Conservation (phyloP, 2,329 filamentous ascomycete genomes). For the Fusarium praegraminearum region DNA sequence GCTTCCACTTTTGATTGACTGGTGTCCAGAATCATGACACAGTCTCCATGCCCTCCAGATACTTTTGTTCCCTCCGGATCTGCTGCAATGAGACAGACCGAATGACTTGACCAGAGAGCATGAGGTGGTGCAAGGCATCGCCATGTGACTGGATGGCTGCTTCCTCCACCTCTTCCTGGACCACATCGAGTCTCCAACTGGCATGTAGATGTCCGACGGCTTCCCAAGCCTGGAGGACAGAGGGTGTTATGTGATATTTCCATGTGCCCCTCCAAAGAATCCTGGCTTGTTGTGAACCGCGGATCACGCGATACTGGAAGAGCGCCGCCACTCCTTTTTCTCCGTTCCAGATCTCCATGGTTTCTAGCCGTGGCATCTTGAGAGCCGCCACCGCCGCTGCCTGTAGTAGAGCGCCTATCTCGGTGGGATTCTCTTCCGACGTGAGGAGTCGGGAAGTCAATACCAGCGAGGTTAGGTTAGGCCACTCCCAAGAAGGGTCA, state of each 20-base stretch:
- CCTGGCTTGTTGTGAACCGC: conserved; percentile 6
- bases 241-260: conserved; percentile 1
- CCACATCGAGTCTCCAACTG: conserved; percentile 1
- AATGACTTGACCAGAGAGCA: conserved; percentile 25
- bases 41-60: conserved; percentile 12
- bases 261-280: conserved; percentile 13
- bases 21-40: not conserved
- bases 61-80: conserved; percentile 26
- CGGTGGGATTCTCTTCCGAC: conserved; percentile 6
- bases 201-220: conserved; percentile 16
- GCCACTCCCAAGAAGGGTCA: conserved; percentile 33
- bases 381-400: conserved; percentile 43
- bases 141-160: conserved; percentile 27
- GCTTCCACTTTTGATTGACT: not conserved
- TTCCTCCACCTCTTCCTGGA: conserved; percentile 23
- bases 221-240: conserved; percentile 30
- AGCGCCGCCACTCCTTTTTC: conserved; percentile 39
- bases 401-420: conserved; percentile 38
- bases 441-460: conserved; percentile 48
- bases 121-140: conserved; percentile 34
- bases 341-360: conserved; percentile 51
- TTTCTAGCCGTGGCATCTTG: conserved; percentile 50
- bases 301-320: conserved; percentile 37
- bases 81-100: conserved; percentile 33
- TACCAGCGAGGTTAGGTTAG: conserved; percentile 45